phyloP scores from a whole-genome alignment of 495 filamentous ascomycete species.

The Podospora fimiseda region DNA sequence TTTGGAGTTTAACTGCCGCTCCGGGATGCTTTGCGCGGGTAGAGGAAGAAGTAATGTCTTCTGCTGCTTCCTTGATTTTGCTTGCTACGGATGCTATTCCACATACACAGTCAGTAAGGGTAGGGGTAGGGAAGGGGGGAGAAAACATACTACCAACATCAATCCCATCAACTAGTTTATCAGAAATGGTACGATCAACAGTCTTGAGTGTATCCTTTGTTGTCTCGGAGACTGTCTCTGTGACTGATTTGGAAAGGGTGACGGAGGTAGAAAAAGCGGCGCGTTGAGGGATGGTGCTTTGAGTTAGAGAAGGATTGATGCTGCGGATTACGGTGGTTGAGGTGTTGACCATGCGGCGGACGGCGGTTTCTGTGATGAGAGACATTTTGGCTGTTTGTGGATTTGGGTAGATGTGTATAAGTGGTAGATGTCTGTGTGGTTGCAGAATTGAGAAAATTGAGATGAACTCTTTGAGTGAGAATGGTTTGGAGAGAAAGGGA shows the following conservation, averaged over 20 bases:
- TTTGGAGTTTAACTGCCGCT: constrained; percentile 13
- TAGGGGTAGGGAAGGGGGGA: neutral
- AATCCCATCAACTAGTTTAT: constrained; percentile 53
- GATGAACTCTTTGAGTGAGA: neutral
- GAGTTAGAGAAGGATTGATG: no score
- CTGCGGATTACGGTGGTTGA: constrained; percentile 21
- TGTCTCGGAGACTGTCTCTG: constrained; percentile 38
- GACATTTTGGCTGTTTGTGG: constrained; percentile 38
- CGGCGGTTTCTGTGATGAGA: constrained; percentile 36
- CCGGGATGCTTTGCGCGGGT: constrained; percentile 1
- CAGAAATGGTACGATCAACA: constrained; percentile 45
- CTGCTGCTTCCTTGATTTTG: constrained; percentile 37
- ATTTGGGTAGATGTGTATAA: constrained; percentile 12
- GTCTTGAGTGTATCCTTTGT: constrained; percentile 47
- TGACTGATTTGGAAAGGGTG: constrained; percentile 35
- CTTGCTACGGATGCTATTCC: constrained; percentile 37
- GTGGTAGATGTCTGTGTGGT: neutral
- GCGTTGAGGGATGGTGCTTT: constrained; percentile 21
- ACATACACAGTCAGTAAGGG: neutral
- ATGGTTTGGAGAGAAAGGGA: neutral
- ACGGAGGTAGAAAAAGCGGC: constrained; percentile 40
- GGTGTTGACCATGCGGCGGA: constrained; percentile 31
- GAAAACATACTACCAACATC: constrained; percentile 39
- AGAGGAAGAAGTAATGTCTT: constrained; percentile 11
- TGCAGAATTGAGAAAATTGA: neutral